Percentiles rank a stretch among this genome's conserved stretches.
Conservation (phyloP, 495 filamentous ascomycete species). For the Penicillium flavigenum region DNA sequence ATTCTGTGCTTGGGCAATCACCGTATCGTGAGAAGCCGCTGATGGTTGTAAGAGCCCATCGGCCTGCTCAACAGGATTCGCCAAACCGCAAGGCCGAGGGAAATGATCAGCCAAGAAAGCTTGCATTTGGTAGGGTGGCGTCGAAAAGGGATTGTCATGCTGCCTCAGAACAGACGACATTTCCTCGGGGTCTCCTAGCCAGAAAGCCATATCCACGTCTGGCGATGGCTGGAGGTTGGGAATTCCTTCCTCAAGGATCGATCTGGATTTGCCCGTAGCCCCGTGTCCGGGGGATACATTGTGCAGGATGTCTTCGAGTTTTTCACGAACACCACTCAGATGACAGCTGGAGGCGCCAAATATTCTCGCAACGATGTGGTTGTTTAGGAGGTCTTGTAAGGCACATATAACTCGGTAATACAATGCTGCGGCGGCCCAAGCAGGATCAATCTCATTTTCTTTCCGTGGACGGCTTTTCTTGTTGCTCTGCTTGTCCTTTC, state of each 20-base stretch:
- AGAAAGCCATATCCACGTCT: constrained; percentile 6
- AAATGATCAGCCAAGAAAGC: not conserved
- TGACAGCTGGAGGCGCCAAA: constrained; percentile 3
- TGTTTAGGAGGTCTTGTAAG: constrained; percentile 7
- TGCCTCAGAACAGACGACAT: not conserved
- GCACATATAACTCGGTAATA: constrained; percentile 17
- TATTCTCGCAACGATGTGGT: constrained; percentile 7
- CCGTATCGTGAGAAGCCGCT: not conserved
- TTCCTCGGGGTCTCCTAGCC: not conserved
- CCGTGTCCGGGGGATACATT: not conserved
- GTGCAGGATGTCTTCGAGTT: constrained; percentile 8
- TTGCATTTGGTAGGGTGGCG: not conserved
- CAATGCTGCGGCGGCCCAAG: constrained; percentile 19
- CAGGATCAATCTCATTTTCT: not conserved
- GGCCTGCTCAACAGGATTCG: not conserved
- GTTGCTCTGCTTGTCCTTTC: not conserved
- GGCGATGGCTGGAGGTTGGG: constrained; percentile 2
- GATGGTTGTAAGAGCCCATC: not conserved
- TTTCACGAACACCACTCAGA: not conserved
- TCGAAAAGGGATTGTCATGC: not conserved
- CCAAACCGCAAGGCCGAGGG: not conserved
- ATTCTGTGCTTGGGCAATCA: not conserved
- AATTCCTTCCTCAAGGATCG: constrained; percentile 3
- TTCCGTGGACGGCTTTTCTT: not conserved
- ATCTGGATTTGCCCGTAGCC: not conserved